Evolutionary conservation across 2,329 filamentous ascomycete genomes (phyloP).

Genomic region (Colletotrichum tropicale): DNA sequence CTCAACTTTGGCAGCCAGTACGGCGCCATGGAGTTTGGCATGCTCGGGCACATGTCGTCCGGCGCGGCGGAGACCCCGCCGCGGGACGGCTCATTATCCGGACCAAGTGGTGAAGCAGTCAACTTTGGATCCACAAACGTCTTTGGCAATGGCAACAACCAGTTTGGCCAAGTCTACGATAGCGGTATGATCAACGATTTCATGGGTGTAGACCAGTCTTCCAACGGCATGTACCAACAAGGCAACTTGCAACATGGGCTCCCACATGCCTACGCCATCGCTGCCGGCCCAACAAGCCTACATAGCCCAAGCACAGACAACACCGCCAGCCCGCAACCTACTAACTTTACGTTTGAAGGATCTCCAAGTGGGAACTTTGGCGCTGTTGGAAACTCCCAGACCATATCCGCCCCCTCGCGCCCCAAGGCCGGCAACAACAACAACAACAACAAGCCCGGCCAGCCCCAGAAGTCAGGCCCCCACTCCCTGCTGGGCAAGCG

Average conservation of each 20-base stretch:
- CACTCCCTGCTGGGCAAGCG: conserved; percentile 63
- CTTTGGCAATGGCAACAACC: conserved; percentile 55
- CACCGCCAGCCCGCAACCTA: conserved; percentile 63
- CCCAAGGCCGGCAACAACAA: conserved; percentile 37
- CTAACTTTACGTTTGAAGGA: conserved; percentile 57
- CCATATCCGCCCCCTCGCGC: conserved; percentile 35
- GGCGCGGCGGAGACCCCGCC: conserved; percentile 81
- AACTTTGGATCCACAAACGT: conserved; percentile 50
- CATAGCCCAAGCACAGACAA: conserved; percentile 69
- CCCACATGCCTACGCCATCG: conserved; percentile 69
- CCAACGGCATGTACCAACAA: conserved; percentile 55
- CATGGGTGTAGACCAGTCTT: conserved; percentile 54
- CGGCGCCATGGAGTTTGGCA: conserved; percentile 92
- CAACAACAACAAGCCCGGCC: conserved; percentile 37
- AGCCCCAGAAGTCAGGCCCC: conserved; percentile 43
- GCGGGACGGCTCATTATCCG: conserved; percentile 60
- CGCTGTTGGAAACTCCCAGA: conserved; percentile 19
- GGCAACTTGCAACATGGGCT: conserved; percentile 66
- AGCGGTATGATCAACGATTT: conserved; percentile 58
- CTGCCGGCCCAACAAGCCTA: conserved; percentile 65
- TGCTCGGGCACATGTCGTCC: conserved; percentile 96
- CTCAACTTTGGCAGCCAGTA: conserved; percentile 97
- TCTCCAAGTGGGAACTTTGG: conserved; percentile 45
- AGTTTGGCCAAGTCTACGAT: conserved; percentile 56
- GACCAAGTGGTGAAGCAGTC: conserved; percentile 35